phyloP scores from a whole-genome alignment of 352 stramenopile species.

The Phytophthora pinifolia region DNA sequence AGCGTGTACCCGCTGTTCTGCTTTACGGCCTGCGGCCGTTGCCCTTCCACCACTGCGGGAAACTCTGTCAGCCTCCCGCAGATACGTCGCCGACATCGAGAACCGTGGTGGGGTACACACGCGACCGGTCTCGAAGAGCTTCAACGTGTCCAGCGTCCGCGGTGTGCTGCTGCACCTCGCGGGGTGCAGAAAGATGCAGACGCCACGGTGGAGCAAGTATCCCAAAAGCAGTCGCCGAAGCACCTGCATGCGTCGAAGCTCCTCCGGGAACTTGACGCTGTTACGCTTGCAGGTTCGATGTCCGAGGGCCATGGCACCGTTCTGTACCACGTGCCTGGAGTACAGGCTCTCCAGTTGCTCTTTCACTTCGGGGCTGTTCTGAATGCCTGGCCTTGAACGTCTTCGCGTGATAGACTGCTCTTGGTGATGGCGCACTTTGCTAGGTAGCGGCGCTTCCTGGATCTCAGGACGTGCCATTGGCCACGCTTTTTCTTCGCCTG shows the following conservation, averaged over 20 bases:
- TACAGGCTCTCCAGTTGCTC: neutral
- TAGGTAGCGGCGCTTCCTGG: conserved; percentile 1
- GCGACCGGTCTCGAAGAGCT: neutral
- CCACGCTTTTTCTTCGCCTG: conserved; percentile 1
- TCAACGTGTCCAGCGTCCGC: neutral
- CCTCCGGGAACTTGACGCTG: conserved; percentile 2
- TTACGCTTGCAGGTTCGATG: conserved; percentile 2
- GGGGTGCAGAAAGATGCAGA: no score
- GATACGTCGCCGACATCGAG: neutral
- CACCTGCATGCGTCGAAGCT: conserved; percentile 7
- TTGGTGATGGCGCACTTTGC: conserved; percentile 6
- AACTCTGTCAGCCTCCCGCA: neutral
- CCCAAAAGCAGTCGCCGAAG: conserved; percentile 1
- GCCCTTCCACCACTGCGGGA: no score
- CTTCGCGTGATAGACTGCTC: conserved; percentile 10
- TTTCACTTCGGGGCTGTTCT: conserved; percentile 5
- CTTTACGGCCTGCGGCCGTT: no score
- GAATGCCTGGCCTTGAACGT: neutral
- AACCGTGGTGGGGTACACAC: neutral
- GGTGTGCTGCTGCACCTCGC: neutral
- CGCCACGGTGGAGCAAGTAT: no score
- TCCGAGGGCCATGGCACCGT: conserved; percentile 4
- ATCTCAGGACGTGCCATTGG: conserved; percentile 4
- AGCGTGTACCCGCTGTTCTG: neutral
- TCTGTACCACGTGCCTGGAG: neutral